phyloP scores from a whole-genome alignment of 2,329 filamentous ascomycete genomes.

The Colletotrichum euphorbiae region DNA sequence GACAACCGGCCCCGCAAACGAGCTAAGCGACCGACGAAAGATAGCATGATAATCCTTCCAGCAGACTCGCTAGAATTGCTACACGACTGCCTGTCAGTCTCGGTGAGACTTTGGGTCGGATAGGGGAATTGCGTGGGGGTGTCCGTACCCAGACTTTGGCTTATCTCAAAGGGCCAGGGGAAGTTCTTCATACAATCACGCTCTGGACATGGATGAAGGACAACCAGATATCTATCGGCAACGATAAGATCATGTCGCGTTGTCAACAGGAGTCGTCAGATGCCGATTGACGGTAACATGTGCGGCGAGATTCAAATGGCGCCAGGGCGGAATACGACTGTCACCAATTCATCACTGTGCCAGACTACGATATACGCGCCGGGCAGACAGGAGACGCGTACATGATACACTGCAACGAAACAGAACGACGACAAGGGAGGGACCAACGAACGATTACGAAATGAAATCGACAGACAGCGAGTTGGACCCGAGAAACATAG shows the following conservation, averaged over 20 bases:
- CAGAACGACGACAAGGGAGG: neutral
- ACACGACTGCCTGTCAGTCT: conserved; percentile 8
- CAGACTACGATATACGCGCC: neutral
- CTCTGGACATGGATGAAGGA: neutral
- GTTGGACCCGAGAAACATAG: neutral
- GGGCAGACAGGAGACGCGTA: neutral
- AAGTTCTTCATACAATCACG: neutral
- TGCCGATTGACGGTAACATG: neutral
- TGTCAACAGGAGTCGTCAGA: conserved; percentile 16
- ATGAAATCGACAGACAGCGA: conserved; percentile 3
- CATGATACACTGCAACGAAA: neutral
- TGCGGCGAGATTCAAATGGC: too few species aligned
- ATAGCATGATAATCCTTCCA: conserved; percentile 1
- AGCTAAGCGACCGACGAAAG: conserved; percentile 7
- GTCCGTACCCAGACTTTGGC: neutral
- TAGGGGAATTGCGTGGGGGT: conserved; percentile 19
- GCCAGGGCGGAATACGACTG: neutral
- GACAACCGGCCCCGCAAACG: neutral
- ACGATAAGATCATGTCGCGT: conserved; percentile 10
- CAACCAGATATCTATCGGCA: neutral
- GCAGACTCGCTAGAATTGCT: neutral
- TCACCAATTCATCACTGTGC: conserved; percentile 1
- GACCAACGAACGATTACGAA: conserved; percentile 9
- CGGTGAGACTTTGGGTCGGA: neutral
- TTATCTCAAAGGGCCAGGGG: conserved; percentile 24